Evolutionary conservation across 495 filamentous ascomycete species (phyloP).

Genomic region (Tetracladium setigerum): DNA sequence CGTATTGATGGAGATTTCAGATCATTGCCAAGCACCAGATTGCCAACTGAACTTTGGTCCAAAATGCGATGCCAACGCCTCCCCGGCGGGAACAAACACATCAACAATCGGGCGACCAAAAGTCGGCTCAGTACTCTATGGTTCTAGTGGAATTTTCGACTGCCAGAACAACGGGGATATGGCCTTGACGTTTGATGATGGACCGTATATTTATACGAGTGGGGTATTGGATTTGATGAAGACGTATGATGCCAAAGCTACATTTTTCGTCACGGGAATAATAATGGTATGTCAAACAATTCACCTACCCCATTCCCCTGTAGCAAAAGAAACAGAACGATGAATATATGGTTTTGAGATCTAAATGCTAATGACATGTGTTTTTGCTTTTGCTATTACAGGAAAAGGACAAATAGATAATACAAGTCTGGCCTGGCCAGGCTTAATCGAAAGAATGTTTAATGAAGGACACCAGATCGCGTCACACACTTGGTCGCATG

Average conservation of each 20-base stretch:
- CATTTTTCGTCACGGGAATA: slow-evolving; percentile 55
- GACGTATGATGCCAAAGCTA: slow-evolving; percentile 48
- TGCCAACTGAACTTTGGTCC: slow-evolving; percentile 62
- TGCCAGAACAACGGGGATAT: slow-evolving; percentile 39
- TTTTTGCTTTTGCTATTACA: slow-evolving; percentile 27
- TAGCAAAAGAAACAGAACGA: slow-evolving; percentile 32
- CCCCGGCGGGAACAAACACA: slow-evolving; percentile 54
- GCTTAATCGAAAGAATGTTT: slow-evolving; percentile 40
- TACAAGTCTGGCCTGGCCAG: slow-evolving; percentile 1
- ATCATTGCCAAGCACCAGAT: slow-evolving; percentile 60
- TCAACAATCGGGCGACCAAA: slow-evolving; percentile 49
- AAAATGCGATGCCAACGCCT: slow-evolving; percentile 59
- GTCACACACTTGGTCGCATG: slow-evolving; percentile 69
- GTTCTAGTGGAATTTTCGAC: slow-evolving; percentile 54
- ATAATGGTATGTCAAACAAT: slow-evolving; percentile 20
- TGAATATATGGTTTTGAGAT: slow-evolving; percentile 54
- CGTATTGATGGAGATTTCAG: slow-evolving; percentile 13
- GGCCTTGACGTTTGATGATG: slow-evolving; percentile 67
- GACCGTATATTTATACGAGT: slow-evolving; percentile 53
- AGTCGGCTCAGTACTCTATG: slow-evolving; percentile 52
- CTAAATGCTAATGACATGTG: slow-evolving; percentile 46
- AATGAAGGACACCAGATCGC: slow-evolving; percentile 60
- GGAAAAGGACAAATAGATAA: slow-evolving; percentile 15
- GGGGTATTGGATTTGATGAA: slow-evolving; percentile 56
- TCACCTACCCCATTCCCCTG: too few relatives aligned